A percentile compares a stretch with the other conserved stretches of the same genome.
Evolutionary conservation across 306 rosid species (phyloP).

Genomic region (Cicer cuneatum): DNA sequence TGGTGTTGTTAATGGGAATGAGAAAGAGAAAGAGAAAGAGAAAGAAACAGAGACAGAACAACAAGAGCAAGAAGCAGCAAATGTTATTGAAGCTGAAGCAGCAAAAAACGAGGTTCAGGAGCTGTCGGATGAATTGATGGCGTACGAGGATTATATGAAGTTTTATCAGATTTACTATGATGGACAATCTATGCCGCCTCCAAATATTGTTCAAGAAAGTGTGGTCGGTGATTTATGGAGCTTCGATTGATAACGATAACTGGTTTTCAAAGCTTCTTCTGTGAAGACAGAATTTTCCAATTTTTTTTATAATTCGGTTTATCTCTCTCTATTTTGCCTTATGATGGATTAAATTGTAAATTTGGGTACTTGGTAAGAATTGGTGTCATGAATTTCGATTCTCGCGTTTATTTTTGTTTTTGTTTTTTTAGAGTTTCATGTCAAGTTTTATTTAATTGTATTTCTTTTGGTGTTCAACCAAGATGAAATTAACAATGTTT

Average conservation of each 20-base stretch:
- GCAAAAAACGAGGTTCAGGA: slow-evolving; percentile 62
- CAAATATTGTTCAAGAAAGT: slow-evolving; percentile 58
- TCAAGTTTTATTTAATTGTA: slow-evolving; percentile 39
- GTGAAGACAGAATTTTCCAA: neutral
- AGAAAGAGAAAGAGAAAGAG: slow-evolving; percentile 7
- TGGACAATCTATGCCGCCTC: slow-evolving; percentile 57
- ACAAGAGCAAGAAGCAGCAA: neutral
- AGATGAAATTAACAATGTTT: slow-evolving; percentile 8
- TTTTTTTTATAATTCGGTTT: slow-evolving; percentile 7
- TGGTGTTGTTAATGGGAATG: slow-evolving; percentile 11
- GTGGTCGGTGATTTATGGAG: slow-evolving; percentile 78
- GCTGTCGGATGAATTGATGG: slow-evolving; percentile 85
- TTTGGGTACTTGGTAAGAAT: slow-evolving; percentile 8
- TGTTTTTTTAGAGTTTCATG: neutral
- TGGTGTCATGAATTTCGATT: slow-evolving; percentile 18
- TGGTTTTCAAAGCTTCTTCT: slow-evolving; percentile 5
- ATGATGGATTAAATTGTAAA: slow-evolving; percentile 41
- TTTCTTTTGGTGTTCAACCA: slow-evolving; percentile 1
- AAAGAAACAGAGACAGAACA: slow-evolving; percentile 37
- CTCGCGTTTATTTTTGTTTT: neutral
- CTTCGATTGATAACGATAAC: slow-evolving; percentile 52
- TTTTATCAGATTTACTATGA: slow-evolving; percentile 85
- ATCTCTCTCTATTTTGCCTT: slow-evolving; percentile 20
- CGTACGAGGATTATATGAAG: slow-evolving; percentile 81
- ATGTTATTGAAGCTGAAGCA: slow-evolving; percentile 22